phyloP scores from a whole-genome alignment of 2,329 filamentous ascomycete species.

The Nigrospora sphaerica region DNA sequence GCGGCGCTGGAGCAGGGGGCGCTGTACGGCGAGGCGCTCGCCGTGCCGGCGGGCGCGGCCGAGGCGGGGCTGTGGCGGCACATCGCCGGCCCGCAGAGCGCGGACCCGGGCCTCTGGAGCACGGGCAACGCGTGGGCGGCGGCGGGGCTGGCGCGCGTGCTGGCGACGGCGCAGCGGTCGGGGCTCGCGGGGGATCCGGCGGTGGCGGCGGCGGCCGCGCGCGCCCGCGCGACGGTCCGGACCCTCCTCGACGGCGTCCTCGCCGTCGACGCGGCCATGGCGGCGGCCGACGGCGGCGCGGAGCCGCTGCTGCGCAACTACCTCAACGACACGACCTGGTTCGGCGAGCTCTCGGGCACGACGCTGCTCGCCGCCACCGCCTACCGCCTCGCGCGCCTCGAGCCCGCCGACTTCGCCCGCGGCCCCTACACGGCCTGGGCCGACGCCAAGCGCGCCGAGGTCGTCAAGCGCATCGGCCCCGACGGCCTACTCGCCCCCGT shows the following conservation, averaged over 20 bases:
- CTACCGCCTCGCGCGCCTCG: conserved; percentile 36
- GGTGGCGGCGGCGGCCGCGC: conserved; percentile 23
- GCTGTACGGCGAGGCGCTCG: conserved; percentile 32
- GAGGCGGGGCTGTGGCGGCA: conserved; percentile 32
- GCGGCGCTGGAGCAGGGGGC: conserved; percentile 30
- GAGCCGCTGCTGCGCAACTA: conserved; percentile 37
- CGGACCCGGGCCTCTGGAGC: conserved; percentile 34
- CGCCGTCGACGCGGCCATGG: conserved; percentile 15
- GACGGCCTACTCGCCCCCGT: conserved; percentile 30
- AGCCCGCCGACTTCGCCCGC: conserved; percentile 25
- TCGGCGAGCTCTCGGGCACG: conserved; percentile 40
- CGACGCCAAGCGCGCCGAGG: conserved; percentile 26
- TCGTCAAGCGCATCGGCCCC: conserved; percentile 24
- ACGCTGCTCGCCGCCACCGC: conserved; percentile 33
- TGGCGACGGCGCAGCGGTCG: conserved; percentile 30
- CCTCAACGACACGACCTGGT: conserved; percentile 33
- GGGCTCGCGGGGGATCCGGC: conserved; percentile 13
- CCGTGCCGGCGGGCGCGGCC: conserved; percentile 18
- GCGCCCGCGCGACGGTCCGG: conserved; percentile 24
- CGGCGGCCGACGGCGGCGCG: neutral
- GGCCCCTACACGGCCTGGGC: conserved; percentile 32
- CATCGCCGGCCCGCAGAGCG: conserved; percentile 28
- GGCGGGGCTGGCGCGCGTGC: conserved; percentile 36
- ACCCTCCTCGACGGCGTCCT: conserved; percentile 22
- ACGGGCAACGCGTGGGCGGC: conserved; percentile 42